Percentiles rank a stretch among this genome's conserved stretches.
Evolutionary conservation across 75 land plant genomes (phyloP).

Genomic region (Gnetum montanum): DNA sequence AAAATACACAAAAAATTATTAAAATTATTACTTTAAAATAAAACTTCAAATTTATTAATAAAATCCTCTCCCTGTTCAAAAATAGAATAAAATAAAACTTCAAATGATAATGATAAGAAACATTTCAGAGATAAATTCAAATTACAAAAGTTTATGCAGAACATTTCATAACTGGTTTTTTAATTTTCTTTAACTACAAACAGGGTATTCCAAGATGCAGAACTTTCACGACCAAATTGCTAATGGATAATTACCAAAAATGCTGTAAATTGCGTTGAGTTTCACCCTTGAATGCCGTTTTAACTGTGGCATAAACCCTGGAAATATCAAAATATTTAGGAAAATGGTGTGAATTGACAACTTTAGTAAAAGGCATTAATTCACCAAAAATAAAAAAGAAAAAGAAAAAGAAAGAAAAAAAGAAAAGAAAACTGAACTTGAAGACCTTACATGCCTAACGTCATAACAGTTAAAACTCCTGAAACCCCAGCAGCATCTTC

Average conservation of each 20-base stretch:
- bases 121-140: too few species aligned
- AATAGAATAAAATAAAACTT: too few species aligned
- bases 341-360: background rate
- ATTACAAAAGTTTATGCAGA: too few species aligned
- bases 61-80: too few species aligned
- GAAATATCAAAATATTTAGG: slow-evolving; percentile 1
- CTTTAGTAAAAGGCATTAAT: background rate
- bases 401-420: background rate
- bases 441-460: slow-evolving; percentile 85
- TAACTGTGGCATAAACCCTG: slow-evolving; percentile 83
- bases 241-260: slow-evolving; percentile 53
- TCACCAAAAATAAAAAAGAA: background rate
- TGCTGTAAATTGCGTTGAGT: slow-evolving; percentile 85
- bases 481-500: slow-evolving; percentile 76
- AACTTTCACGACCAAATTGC: too few species aligned
- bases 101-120: too few species aligned
- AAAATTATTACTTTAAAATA: too few species aligned
- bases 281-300: slow-evolving; percentile 89
- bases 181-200: too few species aligned
- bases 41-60: too few species aligned
- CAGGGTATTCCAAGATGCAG: too few species aligned
- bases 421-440: background rate
- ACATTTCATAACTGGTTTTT: too few species aligned
- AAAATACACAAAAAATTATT: too few species aligned
- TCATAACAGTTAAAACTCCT: slow-evolving; percentile 94